Evolutionary conservation across 73 alveolate species (phyloP).

Genomic region (Blepharisma stoltei): DNA sequence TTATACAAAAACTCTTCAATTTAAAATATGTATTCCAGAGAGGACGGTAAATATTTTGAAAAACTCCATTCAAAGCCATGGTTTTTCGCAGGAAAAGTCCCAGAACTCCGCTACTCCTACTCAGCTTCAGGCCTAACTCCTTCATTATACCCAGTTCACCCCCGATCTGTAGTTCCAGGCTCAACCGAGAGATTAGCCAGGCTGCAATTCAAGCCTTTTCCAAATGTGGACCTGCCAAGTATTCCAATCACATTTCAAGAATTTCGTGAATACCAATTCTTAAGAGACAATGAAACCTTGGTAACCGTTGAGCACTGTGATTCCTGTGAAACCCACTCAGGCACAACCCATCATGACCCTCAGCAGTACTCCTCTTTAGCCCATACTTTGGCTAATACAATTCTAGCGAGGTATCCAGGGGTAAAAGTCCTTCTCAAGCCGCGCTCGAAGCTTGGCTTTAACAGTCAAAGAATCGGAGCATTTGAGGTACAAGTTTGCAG

Average conservation of each 20-base stretch:
- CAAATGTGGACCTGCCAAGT: not conserved
- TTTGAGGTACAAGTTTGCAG: slow-evolving; percentile 33
- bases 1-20: too few relatives aligned
- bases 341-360: slow-evolving; percentile 42
- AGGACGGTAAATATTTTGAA: slow-evolving; percentile 4
- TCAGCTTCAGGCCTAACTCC: slow-evolving; percentile 29
- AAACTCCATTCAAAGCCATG: slow-evolving; percentile 33
- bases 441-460: not conserved
- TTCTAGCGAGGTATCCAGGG: slow-evolving; percentile 35
- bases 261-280: not conserved
- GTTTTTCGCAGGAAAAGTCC: slow-evolving; percentile 32
- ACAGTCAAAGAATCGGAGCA: slow-evolving; percentile 45
- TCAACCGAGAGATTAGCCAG: not conserved
- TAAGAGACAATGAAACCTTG: slow-evolving; percentile 33
- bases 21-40: too few relatives aligned
- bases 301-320: slow-evolving; percentile 41
- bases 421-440: slow-evolving; percentile 44
- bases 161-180: slow-evolving; percentile 10
- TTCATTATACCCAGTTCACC: slow-evolving; percentile 1
- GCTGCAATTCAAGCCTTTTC: not conserved
- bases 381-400: slow-evolving; percentile 32
- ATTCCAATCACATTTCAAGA: not conserved
- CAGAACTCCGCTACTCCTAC: slow-evolving; percentile 10
- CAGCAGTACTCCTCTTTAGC: slow-evolving; percentile 43
- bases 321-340: slow-evolving; percentile 35